These are phyloP conservation scores for Odontarrhena argentea DNA, from an alignment of 345 rosid species.

Conservation along the genomic window DNA sequence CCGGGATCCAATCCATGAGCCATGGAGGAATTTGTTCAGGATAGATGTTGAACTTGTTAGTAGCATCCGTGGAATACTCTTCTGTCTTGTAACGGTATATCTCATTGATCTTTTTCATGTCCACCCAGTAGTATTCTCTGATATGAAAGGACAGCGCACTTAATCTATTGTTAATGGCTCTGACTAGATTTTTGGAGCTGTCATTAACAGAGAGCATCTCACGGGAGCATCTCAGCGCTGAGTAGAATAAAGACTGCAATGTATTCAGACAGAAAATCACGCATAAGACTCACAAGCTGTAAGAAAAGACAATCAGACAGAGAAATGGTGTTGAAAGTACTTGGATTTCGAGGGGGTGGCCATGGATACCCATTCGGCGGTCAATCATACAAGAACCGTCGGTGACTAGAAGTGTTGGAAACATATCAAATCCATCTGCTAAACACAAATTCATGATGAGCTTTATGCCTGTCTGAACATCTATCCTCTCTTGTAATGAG, in stretches of 20 bases:
- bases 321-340: slow-evolving; percentile 43
- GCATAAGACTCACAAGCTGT: not conserved
- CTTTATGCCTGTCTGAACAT: slow-evolving; percentile 85
- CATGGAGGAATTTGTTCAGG: slow-evolving; percentile 88
- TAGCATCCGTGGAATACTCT: slow-evolving; percentile 84
- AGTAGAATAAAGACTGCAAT: slow-evolving; percentile 73
- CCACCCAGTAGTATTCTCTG: slow-evolving; percentile 89
- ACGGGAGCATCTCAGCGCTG: slow-evolving; percentile 74
- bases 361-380: slow-evolving; percentile 88
- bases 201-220: slow-evolving; percentile 71
- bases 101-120: slow-evolving; percentile 81
- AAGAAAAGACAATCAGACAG: not conserved
- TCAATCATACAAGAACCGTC: slow-evolving; percentile 97
- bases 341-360: slow-evolving; percentile 94
- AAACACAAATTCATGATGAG: slow-evolving; percentile 73
- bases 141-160: slow-evolving; percentile 88
- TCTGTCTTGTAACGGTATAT: slow-evolving; percentile 88
- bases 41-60: slow-evolving; percentile 85
- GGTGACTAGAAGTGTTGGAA: slow-evolving; percentile 80
- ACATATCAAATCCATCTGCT: slow-evolving; percentile 91
- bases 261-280: slow-evolving; percentile 8
- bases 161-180: slow-evolving; percentile 76
- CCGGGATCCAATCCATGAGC: slow-evolving; percentile 93
- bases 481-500: slow-evolving; percentile 80
- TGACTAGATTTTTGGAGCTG: slow-evolving; percentile 68